A percentile compares a stretch with the other conserved stretches of the same genome.
Evolutionary conservation across 257 asterid species (phyloP).

Genomic region (Anisodus acutangulus): DNA sequence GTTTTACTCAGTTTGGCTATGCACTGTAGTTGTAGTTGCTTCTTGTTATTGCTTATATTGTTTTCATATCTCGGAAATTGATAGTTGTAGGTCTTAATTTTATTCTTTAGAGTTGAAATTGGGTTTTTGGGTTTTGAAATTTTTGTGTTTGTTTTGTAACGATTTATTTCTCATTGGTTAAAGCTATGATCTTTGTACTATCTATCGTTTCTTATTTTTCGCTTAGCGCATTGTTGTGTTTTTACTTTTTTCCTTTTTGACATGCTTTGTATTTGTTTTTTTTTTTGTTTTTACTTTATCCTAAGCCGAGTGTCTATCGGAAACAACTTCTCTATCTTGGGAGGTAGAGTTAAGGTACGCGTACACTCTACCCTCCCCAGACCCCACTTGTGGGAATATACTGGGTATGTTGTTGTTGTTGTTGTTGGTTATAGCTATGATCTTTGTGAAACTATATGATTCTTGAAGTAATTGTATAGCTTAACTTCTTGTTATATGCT

Average conservation of each 20-base stretch:
- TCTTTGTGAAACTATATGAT: slow-evolving; percentile 26
- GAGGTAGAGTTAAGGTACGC: no score
- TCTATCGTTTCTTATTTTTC: no score
- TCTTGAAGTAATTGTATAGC: slow-evolving; percentile 5
- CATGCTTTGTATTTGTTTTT: no score
- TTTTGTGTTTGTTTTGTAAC: neutral
- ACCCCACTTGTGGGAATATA: no score
- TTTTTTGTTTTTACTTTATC: no score
- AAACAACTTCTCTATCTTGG: no score
- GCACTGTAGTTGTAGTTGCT: slow-evolving; percentile 22
- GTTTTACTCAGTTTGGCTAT: neutral
- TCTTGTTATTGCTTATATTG: slow-evolving; percentile 24
- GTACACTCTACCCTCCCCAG: no score
- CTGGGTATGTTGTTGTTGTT: no score
- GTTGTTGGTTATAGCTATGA: slow-evolving; percentile 21
- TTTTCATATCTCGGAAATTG: slow-evolving; percentile 21
- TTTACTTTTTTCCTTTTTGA: no score
- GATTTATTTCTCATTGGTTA: slow-evolving; percentile 22
- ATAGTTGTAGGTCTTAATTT: slow-evolving; percentile 24
- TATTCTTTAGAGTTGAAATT: slow-evolving; percentile 8
- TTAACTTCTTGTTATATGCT: slow-evolving; percentile 17
- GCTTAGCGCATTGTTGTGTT: no score
- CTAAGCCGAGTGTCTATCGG: no score
- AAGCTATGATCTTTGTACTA: no score
- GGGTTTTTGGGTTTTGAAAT: neutral